phyloP scores from a whole-genome alignment of 2,329 filamentous ascomycete genomes.

The Aspergillus versicolor region DNA sequence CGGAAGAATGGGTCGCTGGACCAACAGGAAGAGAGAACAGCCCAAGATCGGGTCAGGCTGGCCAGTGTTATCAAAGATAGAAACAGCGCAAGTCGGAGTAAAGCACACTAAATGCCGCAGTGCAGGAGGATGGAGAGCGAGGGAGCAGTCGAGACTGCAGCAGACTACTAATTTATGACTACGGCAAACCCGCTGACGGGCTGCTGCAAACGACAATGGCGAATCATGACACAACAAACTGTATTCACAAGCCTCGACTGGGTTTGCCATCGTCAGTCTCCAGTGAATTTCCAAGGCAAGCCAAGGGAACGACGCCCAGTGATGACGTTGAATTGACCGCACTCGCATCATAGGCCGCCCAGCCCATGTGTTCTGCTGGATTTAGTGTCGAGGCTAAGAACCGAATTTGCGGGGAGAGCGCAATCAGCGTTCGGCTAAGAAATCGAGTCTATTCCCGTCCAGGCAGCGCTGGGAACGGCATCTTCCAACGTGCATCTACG shows the following conservation, averaged over 20 bases:
- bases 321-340: conserved; percentile 23
- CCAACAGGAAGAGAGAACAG: conserved; percentile 20
- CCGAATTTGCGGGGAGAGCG: conserved; percentile 18
- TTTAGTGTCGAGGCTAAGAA: conserved; percentile 9
- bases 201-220: conserved; percentile 12
- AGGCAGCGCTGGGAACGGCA: conserved; percentile 7
- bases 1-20: conserved; percentile 21
- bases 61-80: conserved; percentile 9
- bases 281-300: conserved; percentile 10
- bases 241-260: not conserved
- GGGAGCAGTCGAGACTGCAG: not conserved
- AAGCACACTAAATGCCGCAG: conserved; percentile 20
- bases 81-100: conserved; percentile 9
- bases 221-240: conserved; percentile 9
- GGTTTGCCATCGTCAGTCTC: conserved; percentile 1
- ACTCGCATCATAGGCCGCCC: conserved; percentile 5
- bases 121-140: conserved; percentile 4
- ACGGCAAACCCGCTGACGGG: conserved; percentile 1
- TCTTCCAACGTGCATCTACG: not conserved
- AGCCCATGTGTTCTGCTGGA: conserved; percentile 5
- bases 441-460: conserved; percentile 13
- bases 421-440: conserved; percentile 12
- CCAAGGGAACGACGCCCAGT: conserved; percentile 17
- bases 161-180: conserved; percentile 3
- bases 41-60: conserved; percentile 13